Conservation (phyloP, 2,329 filamentous ascomycete genomes). For the Aspergillus calidoustus region DNA sequence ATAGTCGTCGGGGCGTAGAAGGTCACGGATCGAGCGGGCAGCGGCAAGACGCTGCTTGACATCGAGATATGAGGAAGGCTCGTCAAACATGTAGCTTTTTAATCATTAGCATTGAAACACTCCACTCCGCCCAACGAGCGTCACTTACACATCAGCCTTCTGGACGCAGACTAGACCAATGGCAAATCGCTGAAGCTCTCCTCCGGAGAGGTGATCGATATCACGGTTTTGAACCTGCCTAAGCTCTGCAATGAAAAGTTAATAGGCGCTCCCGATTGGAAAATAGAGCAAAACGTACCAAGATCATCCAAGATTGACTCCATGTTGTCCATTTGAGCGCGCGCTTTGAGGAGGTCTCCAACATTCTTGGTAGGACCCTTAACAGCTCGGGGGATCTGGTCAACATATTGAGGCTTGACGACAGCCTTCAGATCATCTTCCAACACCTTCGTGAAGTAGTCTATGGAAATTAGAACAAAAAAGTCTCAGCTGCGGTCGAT, state of each 20-base stretch:
- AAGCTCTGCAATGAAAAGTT: slow-evolving; percentile 67
- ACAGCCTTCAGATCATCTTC: slow-evolving; percentile 98
- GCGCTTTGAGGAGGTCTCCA: slow-evolving; percentile 74
- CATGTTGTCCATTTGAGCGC: slow-evolving; percentile 76
- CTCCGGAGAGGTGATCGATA: slow-evolving; percentile 87
- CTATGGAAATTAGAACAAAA: slow-evolving; percentile 49
- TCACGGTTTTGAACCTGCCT: slow-evolving; percentile 91
- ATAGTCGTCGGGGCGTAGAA: slow-evolving; percentile 87
- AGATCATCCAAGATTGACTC: slow-evolving; percentile 82
- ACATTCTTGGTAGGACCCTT: slow-evolving; percentile 81
- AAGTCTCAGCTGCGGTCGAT: background rate
- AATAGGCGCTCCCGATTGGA: slow-evolving; percentile 19
- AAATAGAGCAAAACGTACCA: slow-evolving; percentile 43
- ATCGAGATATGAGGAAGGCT: slow-evolving; percentile 98
- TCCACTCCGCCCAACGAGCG: background rate
- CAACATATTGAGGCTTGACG: slow-evolving; percentile 98
- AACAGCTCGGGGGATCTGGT: slow-evolving; percentile 94
- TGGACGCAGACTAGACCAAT: slow-evolving; percentile 96
- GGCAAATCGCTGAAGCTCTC: slow-evolving; percentile 96
- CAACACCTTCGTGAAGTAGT: slow-evolving; percentile 98
- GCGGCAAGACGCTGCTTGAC: slow-evolving; percentile 97
- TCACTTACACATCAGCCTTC: slow-evolving; percentile 79
- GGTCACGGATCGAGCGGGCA: slow-evolving; percentile 86
- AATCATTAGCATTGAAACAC: slow-evolving; percentile 20
- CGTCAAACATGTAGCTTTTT: slow-evolving; percentile 92